These are phyloP conservation scores for Zymoseptoria brevis DNA, from an alignment of 2,329 filamentous ascomycete species.

Conservation along the genomic window DNA sequence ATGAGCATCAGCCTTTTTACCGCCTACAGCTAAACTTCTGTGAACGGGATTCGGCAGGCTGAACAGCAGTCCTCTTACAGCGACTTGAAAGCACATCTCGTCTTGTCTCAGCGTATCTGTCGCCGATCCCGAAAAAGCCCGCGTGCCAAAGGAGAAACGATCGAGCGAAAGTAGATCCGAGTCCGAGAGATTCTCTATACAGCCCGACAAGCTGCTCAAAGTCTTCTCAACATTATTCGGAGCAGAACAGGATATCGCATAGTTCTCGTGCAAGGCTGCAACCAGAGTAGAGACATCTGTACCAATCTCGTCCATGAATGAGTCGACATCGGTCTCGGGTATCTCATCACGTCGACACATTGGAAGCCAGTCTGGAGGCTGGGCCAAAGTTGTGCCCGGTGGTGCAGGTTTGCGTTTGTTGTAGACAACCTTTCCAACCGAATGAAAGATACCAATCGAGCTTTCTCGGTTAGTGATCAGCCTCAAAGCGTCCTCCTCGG, in stretches of 20 bases:
- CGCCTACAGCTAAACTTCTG: constrained; percentile 36
- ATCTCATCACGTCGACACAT: constrained; percentile 37
- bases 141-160: constrained; percentile 54
- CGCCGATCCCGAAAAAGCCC: constrained; percentile 42
- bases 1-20: constrained; percentile 50
- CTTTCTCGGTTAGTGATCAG: constrained; percentile 80
- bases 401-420: constrained; percentile 71
- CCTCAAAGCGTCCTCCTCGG: constrained; percentile 71
- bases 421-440: constrained; percentile 90
- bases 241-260: constrained; percentile 70
- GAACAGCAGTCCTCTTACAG: constrained; percentile 78
- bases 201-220: constrained; percentile 73
- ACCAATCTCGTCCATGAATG: constrained; percentile 84
- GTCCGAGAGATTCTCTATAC: constrained; percentile 77
- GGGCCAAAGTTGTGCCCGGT: constrained; percentile 27
- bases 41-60: constrained; percentile 80
- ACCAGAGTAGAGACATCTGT: constrained; percentile 88
- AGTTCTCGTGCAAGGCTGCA: constrained; percentile 88
- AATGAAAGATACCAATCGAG: constrained; percentile 89
- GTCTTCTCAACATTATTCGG: constrained; percentile 50
- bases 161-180: constrained; percentile 77
- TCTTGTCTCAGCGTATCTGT: constrained; percentile 78
- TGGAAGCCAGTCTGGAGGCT: constrained; percentile 41
- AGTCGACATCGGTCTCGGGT: constrained; percentile 47
- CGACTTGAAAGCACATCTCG: constrained; percentile 87